These are phyloP conservation scores for Saccharum spontaneum DNA, from an alignment of 176 grass and related monocot genomes.

Conservation along the genomic window DNA sequence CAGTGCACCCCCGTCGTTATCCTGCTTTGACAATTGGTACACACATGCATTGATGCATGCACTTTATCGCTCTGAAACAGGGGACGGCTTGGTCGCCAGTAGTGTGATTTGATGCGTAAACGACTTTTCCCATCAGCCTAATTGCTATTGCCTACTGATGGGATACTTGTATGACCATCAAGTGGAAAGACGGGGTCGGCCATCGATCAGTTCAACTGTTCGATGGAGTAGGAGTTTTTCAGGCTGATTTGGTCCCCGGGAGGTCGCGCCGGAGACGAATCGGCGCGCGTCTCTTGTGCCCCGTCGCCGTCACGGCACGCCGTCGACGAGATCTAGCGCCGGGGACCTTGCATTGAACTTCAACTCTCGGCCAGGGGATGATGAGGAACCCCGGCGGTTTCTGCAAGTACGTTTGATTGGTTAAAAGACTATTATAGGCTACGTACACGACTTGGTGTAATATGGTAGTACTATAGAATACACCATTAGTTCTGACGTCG, in stretches of 20 bases:
- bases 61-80: background rate
- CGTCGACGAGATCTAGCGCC: background rate
- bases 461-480: background rate
- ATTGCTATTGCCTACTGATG: background rate
- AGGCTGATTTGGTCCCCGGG: constrained; percentile 25
- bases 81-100: background rate
- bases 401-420: background rate
- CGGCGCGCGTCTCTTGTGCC: background rate
- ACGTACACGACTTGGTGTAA: background rate
- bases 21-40: background rate
- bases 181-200: constrained; percentile 29
- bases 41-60: background rate
- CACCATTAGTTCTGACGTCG: background rate
- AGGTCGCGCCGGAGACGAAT: constrained; percentile 10
- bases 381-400: background rate
- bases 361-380: background rate
- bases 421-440: background rate
- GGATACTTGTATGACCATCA: background rate
- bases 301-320: background rate
- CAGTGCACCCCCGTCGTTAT: background rate
- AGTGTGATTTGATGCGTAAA: background rate
- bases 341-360: background rate
- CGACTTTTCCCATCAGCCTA: constrained; percentile 3
- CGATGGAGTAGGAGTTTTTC: background rate
- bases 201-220: background rate